These are phyloP conservation scores for Hyaloperonospora arabidopsidis DNA, from an alignment of 352 stramenopile species.

Conservation along the genomic window DNA sequence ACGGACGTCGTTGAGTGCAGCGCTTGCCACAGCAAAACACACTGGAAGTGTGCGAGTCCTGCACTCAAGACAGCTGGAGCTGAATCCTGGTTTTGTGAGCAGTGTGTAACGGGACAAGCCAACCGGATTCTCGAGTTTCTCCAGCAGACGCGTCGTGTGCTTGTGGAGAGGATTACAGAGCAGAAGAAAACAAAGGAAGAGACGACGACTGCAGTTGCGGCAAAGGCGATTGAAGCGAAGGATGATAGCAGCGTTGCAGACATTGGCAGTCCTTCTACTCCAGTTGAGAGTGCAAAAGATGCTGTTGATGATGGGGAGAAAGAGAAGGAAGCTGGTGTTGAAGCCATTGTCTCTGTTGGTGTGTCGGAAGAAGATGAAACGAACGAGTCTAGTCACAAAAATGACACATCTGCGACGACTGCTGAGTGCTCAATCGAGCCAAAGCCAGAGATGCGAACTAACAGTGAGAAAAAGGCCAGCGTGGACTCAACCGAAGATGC, in stretches of 20 bases:
- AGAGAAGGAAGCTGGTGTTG: constrained; percentile 3
- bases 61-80: constrained; percentile 22
- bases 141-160: constrained; percentile 50
- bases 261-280: constrained; percentile 7
- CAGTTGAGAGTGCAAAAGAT: constrained; percentile 5
- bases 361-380: constrained; percentile 2
- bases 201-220: background rate
- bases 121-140: constrained; percentile 59
- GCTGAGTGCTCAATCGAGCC: constrained; percentile 4
- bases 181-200: constrained; percentile 10
- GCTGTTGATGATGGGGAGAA: background rate
- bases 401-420: background rate
- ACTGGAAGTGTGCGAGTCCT: constrained; percentile 44
- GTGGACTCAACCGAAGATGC: constrained; percentile 1
- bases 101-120: constrained; percentile 44
- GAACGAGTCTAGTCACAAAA: constrained; percentile 1
- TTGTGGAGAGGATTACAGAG: constrained; percentile 32
- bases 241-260: background rate
- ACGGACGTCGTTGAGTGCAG: constrained; percentile 41
- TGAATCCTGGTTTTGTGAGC: constrained; percentile 47
- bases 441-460: background rate
- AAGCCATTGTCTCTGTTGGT: background rate
- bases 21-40: constrained; percentile 50
- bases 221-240: background rate
- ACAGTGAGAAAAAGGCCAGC: constrained; percentile 1